Percentiles rank a stretch among this genome's conserved stretches.
These are phyloP conservation scores for Cardamine resedifolia DNA, from an alignment of 345 rosid species.

Conservation along the genomic window DNA sequence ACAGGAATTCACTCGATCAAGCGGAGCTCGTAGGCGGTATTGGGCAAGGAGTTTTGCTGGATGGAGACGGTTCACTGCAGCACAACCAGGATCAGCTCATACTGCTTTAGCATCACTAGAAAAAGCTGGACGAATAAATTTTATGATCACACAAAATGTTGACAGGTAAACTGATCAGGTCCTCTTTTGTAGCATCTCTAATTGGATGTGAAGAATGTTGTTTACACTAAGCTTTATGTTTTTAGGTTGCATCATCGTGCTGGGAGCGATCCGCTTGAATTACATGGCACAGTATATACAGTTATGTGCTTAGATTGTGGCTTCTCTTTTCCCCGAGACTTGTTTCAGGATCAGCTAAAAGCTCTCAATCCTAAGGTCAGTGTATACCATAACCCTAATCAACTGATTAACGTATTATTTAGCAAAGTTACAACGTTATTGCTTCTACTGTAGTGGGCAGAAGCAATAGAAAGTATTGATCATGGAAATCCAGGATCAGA, in stretches of 20 bases:
- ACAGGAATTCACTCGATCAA: constrained; percentile 75
- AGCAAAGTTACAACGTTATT: background rate
- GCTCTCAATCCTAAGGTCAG: constrained; percentile 82
- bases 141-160: constrained; percentile 88
- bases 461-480: constrained; percentile 81
- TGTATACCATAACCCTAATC: background rate
- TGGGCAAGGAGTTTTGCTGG: constrained; percentile 99
- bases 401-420: background rate
- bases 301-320: constrained; percentile 79
- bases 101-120: constrained; percentile 80
- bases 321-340: constrained; percentile 53
- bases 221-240: background rate
- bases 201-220: constrained; percentile 5
- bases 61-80: constrained; percentile 80
- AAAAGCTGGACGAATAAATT: constrained; percentile 63
- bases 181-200: constrained; percentile 20
- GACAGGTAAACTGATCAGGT: constrained; percentile 51
- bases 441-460: constrained; percentile 74
- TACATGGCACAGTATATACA: constrained; percentile 84
- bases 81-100: constrained; percentile 76
- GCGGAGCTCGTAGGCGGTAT: constrained; percentile 70
- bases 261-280: constrained; percentile 82
- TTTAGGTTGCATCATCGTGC: constrained; percentile 85
- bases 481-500: constrained; percentile 75
- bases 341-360: constrained; percentile 79